Percentiles rank a stretch among this genome's conserved stretches.
Conservation (phyloP, 371 early-diverging fungal species). For the Lichtheimia ornata region DNA sequence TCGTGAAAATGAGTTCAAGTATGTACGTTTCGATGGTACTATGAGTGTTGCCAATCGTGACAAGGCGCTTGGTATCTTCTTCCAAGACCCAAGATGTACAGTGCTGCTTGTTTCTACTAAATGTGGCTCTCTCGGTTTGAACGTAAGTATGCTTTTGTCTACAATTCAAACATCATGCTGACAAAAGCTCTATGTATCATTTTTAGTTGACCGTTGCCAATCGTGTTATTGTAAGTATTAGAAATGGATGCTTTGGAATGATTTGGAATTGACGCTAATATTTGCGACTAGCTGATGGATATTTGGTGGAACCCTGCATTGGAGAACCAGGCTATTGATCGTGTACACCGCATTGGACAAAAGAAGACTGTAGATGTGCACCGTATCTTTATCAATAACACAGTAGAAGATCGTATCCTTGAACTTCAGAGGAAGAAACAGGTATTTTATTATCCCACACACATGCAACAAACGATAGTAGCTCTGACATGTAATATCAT, state of each 20-base stretch:
- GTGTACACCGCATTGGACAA: slow-evolving; percentile 42
- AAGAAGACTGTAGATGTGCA: slow-evolving; percentile 22
- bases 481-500: not conserved
- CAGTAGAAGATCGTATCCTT: slow-evolving; percentile 52
- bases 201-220: slow-evolving; percentile 16
- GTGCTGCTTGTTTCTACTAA: slow-evolving; percentile 70
- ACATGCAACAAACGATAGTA: not conserved
- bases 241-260: not conserved
- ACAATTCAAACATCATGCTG: not conserved
- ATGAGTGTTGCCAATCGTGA: slow-evolving; percentile 44
- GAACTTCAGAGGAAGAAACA: slow-evolving; percentile 43
- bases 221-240: slow-evolving; percentile 3
- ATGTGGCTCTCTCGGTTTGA: slow-evolving; percentile 66
- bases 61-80: slow-evolving; percentile 46
- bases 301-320: slow-evolving; percentile 72
- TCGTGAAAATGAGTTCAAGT: slow-evolving; percentile 31
- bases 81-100: slow-evolving; percentile 42
- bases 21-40: slow-evolving; percentile 49
- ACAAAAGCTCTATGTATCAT: not conserved
- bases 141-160: slow-evolving; percentile 57
- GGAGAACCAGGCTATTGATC: slow-evolving; percentile 65
- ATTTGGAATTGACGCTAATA: too few species aligned
- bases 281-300: slow-evolving; percentile 44
- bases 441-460: not conserved
- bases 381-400: slow-evolving; percentile 25